Evolutionary conservation across 176 grass and related monocot genomes (phyloP).

Genomic region (Carex littledalei): DNA sequence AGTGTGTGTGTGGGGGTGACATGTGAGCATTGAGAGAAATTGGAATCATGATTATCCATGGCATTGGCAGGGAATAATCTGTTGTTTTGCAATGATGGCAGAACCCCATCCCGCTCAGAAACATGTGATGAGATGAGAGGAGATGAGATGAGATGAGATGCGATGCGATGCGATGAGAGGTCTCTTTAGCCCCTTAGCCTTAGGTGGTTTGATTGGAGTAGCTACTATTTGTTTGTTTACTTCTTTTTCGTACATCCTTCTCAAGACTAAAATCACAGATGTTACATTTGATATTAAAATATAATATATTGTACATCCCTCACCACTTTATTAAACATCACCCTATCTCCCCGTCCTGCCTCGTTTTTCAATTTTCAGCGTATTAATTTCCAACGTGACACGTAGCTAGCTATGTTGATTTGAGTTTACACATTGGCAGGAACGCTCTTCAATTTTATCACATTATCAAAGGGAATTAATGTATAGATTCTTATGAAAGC

Average conservation of each 20-base stretch:
- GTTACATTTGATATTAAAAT: neutral
- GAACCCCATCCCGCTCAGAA: conserved; percentile 12
- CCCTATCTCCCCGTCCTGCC: neutral
- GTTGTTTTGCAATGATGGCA: conserved; percentile 63
- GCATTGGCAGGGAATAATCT: conserved; percentile 55
- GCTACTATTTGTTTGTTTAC: neutral
- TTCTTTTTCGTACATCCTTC: neutral
- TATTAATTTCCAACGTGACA: neutral
- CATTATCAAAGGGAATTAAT: neutral
- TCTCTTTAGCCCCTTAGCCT: neutral
- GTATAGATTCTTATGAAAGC: neutral
- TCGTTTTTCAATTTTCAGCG: neutral
- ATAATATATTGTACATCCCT: neutral
- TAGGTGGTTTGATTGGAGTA: conserved; percentile 11
- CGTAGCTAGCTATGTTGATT: neutral
- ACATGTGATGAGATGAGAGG: conserved; percentile 28
- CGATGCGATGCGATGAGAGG: neutral
- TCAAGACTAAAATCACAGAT: neutral
- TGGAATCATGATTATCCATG: conserved; percentile 55
- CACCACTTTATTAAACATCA: neutral
- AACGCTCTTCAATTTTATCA: neutral
- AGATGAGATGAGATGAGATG: conserved; percentile 15
- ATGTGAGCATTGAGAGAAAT: conserved; percentile 21
- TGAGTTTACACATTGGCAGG: neutral
- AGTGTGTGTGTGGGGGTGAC: neutral